These are phyloP conservation scores for Talaromyces sp. DNA, from an alignment of 2,329 filamentous ascomycete genomes.

Conservation along the genomic window DNA sequence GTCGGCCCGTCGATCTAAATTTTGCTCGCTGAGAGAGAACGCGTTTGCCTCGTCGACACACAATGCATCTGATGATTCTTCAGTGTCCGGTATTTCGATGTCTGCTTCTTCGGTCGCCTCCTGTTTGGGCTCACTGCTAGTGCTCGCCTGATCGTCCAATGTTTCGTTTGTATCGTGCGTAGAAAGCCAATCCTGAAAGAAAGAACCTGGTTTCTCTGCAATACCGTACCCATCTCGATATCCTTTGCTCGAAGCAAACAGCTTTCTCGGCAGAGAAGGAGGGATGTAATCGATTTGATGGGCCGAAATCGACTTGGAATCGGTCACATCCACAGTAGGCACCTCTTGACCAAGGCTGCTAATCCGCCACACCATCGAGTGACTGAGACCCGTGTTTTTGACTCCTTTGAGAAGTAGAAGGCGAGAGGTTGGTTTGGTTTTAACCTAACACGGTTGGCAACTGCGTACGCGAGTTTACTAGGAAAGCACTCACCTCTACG, in stretches of 20 bases:
- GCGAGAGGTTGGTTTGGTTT: not conserved
- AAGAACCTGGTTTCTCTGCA: not conserved
- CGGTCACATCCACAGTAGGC: not conserved
- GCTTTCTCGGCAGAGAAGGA: not conserved
- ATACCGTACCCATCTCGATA: not conserved
- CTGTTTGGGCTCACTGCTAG: not conserved
- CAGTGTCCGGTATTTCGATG: not conserved
- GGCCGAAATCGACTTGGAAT: not conserved
- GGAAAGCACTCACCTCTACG: conserved; percentile 22
- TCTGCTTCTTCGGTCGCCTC: not conserved
- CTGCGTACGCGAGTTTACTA: not conserved
- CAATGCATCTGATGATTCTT: not conserved
- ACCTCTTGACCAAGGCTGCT: not conserved
- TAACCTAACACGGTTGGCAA: not conserved
- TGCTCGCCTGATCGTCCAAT: not conserved
- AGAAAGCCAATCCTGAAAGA: not conserved
- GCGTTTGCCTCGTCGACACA: not conserved
- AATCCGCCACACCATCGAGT: not conserved
- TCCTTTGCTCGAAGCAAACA: not conserved
- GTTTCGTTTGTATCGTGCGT: not conserved
- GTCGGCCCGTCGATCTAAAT: not conserved
- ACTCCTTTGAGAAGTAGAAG: conserved; percentile 14
- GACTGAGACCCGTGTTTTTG: not conserved
- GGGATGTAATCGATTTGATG: not conserved
- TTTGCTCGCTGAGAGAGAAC: not conserved